Conservation (phyloP, 306 rosid species). For the Carpinus viminea region DNA sequence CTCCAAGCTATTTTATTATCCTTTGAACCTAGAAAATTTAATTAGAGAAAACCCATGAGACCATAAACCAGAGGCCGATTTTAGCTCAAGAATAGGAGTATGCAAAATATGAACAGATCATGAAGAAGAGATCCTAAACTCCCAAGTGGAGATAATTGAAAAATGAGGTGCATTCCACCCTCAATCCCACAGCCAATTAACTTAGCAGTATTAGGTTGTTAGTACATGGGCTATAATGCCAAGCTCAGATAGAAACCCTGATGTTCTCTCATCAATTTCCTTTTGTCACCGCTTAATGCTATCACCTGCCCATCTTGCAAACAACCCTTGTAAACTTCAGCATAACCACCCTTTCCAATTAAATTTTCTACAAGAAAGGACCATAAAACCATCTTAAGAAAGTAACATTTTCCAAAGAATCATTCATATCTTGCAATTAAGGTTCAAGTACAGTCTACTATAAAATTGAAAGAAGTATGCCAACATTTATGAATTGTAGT, state of each 20-base stretch:
- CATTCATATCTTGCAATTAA: neutral
- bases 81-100: conserved; percentile 8
- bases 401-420: conserved; percentile 4
- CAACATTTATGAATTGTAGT: neutral
- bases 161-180: conserved; percentile 72
- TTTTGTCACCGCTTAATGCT: no score
- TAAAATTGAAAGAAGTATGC: neutral
- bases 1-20: conserved; percentile 58
- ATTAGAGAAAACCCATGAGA: conserved; percentile 11
- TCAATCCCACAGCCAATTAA: conserved; percentile 73
- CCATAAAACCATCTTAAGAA: conserved; percentile 12
- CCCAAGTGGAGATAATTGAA: conserved; percentile 64
- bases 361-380: conserved; percentile 47
- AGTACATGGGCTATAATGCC: conserved; percentile 67
- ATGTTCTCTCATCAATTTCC: no score
- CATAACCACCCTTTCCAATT: conserved; percentile 82
- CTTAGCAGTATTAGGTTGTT: conserved; percentile 77
- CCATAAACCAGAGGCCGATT: conserved; percentile 16
- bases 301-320: no score
- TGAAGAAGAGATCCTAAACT: conserved; percentile 77
- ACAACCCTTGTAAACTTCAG: no score
- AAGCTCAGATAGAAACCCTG: no score
- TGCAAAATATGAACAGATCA: conserved; percentile 43
- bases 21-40: conserved; percentile 45
- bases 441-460: neutral